phyloP scores from a whole-genome alignment of 2,329 filamentous ascomycete species.

The Capronia coronata region DNA sequence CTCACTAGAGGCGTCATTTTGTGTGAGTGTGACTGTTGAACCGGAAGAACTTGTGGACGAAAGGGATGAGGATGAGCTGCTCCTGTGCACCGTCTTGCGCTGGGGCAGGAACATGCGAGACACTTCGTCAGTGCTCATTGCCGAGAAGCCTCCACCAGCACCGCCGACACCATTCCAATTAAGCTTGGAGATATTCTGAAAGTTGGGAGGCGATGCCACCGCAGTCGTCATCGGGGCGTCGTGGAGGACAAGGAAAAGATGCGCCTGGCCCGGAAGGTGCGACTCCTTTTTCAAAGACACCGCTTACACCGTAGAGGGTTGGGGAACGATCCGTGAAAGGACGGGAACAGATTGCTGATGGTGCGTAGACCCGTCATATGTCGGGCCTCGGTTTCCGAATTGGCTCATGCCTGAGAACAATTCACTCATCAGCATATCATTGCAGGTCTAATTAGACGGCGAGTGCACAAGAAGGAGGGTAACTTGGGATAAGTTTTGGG shows the following conservation, averaged over 20 bases:
- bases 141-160: conserved; percentile 55
- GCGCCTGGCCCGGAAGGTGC: neutral
- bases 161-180: conserved; percentile 56
- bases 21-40: conserved; percentile 29
- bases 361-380: conserved; percentile 26
- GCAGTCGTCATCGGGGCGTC: conserved; percentile 51
- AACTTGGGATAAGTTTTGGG: neutral
- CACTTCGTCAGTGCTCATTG: conserved; percentile 77
- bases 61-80: conserved; percentile 85
- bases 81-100: conserved; percentile 73
- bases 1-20: conserved; percentile 34
- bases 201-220: conserved; percentile 58
- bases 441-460: neutral
- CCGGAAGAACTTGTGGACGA: conserved; percentile 56
- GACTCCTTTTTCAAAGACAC: conserved; percentile 1
- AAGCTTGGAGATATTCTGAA: conserved; percentile 55
- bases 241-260: neutral
- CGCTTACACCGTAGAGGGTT: neutral
- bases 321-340: conserved; percentile 2
- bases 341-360: conserved; percentile 14
- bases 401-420: conserved; percentile 1
- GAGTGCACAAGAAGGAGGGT: neutral
- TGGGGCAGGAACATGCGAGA: conserved; percentile 80
- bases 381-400: conserved; percentile 16
- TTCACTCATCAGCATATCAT: conserved; percentile 8